Base-by-base conservation (phyloP, 768 basidiomycete genomes). In the Collybia sordida region DNA sequence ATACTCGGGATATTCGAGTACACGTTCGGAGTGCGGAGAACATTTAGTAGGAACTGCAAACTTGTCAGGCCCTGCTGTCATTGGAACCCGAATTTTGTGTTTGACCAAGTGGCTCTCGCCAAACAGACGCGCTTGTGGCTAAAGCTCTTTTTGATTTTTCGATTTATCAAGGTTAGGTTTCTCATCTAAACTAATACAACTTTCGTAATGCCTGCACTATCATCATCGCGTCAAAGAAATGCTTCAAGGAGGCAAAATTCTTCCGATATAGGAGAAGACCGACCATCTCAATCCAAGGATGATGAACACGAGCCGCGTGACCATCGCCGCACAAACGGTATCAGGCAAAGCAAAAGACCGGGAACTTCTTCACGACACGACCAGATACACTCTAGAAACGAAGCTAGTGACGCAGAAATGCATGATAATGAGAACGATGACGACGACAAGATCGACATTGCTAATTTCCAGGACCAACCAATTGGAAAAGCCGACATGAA, bases 391-490 rank as follows among this genome's bases (percentile, higher is more conserved):
- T 64, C 59, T 7, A 52, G 47, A 7, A 49, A 34, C 4, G 62
- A 54, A 5, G 45, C 53, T 6, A 55, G 50, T 3, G 54, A 62
- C 5, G 66, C 65, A 17, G 59, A 57, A 2, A 61, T 64, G 8
- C 61, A 57, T 15, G 69, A 65, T 0, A 63, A 64, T 4, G 75
- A 75, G 0, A 76, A 77, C 1, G 75, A 73, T 24, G 75, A 79
- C 0, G 78, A 81, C 41, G 77, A 74, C 28, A 65, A 67, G 17
- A 85, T 90, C 45, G 82, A 88, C 52, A 76, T 84, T 22, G 68
- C 74, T 28, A 77, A 80, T 60, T 84, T 91, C 53, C 67, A 59
- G 5, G 79, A 90, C 64, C 86, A 89, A 52, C 87, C 90, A 15
- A 65, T 93, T 44, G 71, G 75, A 47, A 77, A 66, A 57, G 68